These are phyloP conservation scores for Pythium rhizo-oryzae DNA, from an alignment of 352 stramenopile species.

Conservation along the genomic window DNA sequence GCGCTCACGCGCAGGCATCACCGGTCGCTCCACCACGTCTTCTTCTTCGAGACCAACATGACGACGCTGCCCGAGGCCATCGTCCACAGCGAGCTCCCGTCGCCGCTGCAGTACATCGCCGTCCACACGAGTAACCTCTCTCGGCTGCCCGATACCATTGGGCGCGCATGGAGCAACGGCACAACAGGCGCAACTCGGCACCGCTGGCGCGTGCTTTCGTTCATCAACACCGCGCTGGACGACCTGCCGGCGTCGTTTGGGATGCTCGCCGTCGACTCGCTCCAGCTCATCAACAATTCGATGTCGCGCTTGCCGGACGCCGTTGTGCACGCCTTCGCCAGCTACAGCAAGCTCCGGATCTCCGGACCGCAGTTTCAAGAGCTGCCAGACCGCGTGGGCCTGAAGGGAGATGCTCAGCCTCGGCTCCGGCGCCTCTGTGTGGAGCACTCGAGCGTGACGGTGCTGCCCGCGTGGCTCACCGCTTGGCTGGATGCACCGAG, in stretches of 20 bases:
- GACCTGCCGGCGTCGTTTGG: neutral
- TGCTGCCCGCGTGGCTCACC: neutral
- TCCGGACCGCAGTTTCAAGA: neutral
- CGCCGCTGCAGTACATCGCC: neutral
- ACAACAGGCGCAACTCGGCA: no score
- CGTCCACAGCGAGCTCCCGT: conserved; percentile 1
- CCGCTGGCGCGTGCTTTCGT: no score
- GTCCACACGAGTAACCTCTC: conserved; percentile 6
- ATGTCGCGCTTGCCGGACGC: neutral
- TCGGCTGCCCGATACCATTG: neutral
- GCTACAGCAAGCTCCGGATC: neutral
- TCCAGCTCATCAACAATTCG: neutral
- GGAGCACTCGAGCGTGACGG: conserved; percentile 2
- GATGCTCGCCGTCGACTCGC: neutral
- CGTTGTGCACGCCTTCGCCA: neutral
- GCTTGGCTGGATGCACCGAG: no score
- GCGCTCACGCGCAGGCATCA: conserved; percentile 2
- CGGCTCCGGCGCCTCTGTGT: neutral
- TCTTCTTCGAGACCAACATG: no score
- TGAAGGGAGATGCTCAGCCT: neutral
- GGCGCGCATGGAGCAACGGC: neutral
- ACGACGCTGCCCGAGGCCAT: neutral
- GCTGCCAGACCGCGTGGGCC: neutral
- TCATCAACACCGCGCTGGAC: conserved; percentile 1
- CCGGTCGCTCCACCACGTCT: conserved; percentile 1